phyloP scores from a whole-genome alignment of 768 basidiomycete genomes.

The Psilocybe sp. region DNA sequence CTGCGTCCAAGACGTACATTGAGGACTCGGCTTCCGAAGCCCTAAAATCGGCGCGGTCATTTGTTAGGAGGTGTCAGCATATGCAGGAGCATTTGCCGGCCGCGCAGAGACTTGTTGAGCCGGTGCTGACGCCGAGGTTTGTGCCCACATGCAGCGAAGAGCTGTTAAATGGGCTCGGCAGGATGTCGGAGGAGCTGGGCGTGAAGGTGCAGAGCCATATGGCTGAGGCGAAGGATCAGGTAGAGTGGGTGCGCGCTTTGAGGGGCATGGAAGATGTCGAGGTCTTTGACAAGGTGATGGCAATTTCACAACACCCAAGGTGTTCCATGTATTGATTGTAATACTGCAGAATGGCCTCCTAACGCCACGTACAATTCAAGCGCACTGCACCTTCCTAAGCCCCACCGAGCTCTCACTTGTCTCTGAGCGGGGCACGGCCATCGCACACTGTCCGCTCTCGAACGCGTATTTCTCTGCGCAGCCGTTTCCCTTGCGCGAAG shows the following conservation, averaged over 20 bases:
- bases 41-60: slow-evolving; percentile 49
- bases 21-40: slow-evolving; percentile 55
- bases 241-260: slow-evolving; percentile 64
- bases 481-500: slow-evolving; percentile 70
- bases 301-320: background rate
- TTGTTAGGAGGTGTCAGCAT: slow-evolving; percentile 49
- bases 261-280: slow-evolving; percentile 69
- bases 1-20: slow-evolving; percentile 65
- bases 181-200: slow-evolving; percentile 42
- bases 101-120: slow-evolving; percentile 60
- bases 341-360: slow-evolving; percentile 54
- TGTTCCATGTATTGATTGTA: background rate
- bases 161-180: slow-evolving; percentile 60
- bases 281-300: slow-evolving; percentile 63
- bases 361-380: slow-evolving; percentile 69
- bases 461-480: slow-evolving; percentile 83
- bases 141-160: slow-evolving; percentile 84
- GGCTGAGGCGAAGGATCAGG: slow-evolving; percentile 75
- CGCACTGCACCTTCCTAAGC: slow-evolving; percentile 85
- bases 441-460: slow-evolving; percentile 88
- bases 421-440: slow-evolving; percentile 46
- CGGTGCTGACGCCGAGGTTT: slow-evolving; percentile 87
- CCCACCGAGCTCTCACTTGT: slow-evolving; percentile 49
- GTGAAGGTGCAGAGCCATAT: slow-evolving; percentile 78
- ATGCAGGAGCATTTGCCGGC: slow-evolving; percentile 36